Evolutionary conservation across 2,329 filamentous ascomycete genomes (phyloP).

Genomic region (Bipolaris bicolor): DNA sequence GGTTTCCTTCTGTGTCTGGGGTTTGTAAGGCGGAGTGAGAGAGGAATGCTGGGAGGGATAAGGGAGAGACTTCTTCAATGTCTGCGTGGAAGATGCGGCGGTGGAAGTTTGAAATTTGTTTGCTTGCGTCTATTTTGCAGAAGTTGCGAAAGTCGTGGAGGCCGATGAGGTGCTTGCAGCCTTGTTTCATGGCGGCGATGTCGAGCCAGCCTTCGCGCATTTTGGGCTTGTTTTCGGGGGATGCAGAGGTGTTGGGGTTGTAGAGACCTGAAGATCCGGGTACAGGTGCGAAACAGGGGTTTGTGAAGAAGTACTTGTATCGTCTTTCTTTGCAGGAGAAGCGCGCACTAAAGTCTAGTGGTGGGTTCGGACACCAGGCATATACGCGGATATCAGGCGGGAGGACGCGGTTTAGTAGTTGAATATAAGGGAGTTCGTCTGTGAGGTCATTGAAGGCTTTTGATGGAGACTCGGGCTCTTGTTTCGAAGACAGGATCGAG

Average conservation of each 20-base stretch:
- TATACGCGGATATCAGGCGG: slow-evolving; percentile 88
- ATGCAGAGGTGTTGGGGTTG: slow-evolving; percentile 20
- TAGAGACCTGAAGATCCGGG: slow-evolving; percentile 61
- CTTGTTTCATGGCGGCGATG: slow-evolving; percentile 82
- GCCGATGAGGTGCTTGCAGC: slow-evolving; percentile 80
- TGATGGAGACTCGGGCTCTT: slow-evolving; percentile 29
- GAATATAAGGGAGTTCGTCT: slow-evolving; percentile 85
- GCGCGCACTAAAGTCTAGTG: slow-evolving; percentile 81
- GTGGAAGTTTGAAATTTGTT: slow-evolving; percentile 85
- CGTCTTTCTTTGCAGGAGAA: slow-evolving; percentile 91
- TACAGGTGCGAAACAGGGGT: slow-evolving; percentile 80
- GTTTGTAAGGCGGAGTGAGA: slow-evolving; percentile 34
- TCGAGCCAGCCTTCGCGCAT: slow-evolving; percentile 74
- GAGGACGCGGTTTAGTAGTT: slow-evolving; percentile 83
- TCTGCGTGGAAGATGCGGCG: slow-evolving; percentile 80
- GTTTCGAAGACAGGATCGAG: slow-evolving; percentile 6
- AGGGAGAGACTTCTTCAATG: slow-evolving; percentile 61
- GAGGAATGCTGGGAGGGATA: slow-evolving; percentile 38
- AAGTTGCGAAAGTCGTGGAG: slow-evolving; percentile 95
- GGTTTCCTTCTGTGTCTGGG: not conserved
- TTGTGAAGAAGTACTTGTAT: slow-evolving; percentile 98
- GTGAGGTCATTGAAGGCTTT: slow-evolving; percentile 67
- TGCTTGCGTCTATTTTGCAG: slow-evolving; percentile 89
- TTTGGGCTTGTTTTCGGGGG: not conserved
- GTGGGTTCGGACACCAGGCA: slow-evolving; percentile 88